Evolutionary conservation across 2,329 filamentous ascomycete genomes (phyloP).

Genomic region (Gremmenia infestans): DNA sequence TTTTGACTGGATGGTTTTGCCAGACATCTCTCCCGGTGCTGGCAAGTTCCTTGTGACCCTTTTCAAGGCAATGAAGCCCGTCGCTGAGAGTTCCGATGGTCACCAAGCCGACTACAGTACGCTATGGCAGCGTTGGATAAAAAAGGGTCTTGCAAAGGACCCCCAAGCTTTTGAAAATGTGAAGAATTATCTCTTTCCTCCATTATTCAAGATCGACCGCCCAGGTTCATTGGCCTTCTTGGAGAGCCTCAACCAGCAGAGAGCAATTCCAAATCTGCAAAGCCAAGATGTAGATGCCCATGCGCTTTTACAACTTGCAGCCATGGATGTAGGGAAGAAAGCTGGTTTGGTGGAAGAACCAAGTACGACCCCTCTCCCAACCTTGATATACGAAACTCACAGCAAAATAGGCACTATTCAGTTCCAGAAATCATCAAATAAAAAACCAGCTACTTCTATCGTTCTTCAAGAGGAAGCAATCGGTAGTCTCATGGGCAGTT

Average conservation of each 20-base stretch:
- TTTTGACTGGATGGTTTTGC: constrained; percentile 51
- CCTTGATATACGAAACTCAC: constrained; percentile 8
- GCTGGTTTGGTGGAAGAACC: constrained; percentile 65
- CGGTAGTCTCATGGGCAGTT: constrained; percentile 48
- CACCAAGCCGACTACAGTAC: constrained; percentile 32
- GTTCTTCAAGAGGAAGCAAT: constrained; percentile 41
- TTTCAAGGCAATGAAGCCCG: constrained; percentile 40
- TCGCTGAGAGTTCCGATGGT: constrained; percentile 28
- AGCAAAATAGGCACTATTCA: constrained; percentile 19
- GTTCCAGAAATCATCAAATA: constrained; percentile 34
- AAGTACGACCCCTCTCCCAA: constrained; percentile 36
- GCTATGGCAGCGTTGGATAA: constrained; percentile 53
- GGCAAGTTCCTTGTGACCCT: constrained; percentile 57
- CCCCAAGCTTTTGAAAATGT: constrained; percentile 54
- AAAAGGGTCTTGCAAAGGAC: constrained; percentile 43
- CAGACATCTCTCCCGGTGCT: constrained; percentile 54
- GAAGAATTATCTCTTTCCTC: constrained; percentile 59
- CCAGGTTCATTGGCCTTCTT: constrained; percentile 52
- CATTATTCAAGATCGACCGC: constrained; percentile 56
- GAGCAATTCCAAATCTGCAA: constrained; percentile 41
- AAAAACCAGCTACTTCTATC: constrained; percentile 30
- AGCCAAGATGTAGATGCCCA: constrained; percentile 45
- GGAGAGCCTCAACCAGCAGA: constrained; percentile 48
- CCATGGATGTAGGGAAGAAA: constrained; percentile 68
- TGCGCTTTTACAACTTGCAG: constrained; percentile 57